Evolutionary conservation across 2,329 filamentous ascomycete species (phyloP), one percentile per base, ranked within the genome.

Genomic region (Tolypocladium ophioglossoides): DNA sequence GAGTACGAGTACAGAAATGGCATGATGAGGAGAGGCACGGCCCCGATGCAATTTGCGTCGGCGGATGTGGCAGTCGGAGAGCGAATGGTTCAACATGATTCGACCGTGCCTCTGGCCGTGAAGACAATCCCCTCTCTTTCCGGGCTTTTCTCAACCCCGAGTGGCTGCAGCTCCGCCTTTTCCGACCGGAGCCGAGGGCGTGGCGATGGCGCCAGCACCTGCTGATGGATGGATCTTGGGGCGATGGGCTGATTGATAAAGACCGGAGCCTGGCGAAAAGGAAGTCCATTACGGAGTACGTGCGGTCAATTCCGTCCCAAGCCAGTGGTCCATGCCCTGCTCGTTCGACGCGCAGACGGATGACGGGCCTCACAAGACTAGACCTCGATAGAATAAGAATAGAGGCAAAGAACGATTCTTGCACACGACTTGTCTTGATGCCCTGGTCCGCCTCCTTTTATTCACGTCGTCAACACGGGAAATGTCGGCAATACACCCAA

Each of bases 1-100:
- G n/a, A n/a, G n/a, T n/a, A n/a, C n/a, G n/a, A n/a, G n/a, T 22
- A 34, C 51, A 47, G 32, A n/a, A 53, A 39, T 55, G 54, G 54
- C 47, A 53, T 52, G 54, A 53, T 34, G 24, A 16, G 24, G 14
- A 46, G 41, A 46, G 22, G 40, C 40, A n/a, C 12, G 40, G 22
- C 22, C 11, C 24, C 41, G 41, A 30, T 30, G 41, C 41, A 46
- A n/a, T 46, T n/a, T 20, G 40, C 40, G 24, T 20, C 22, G 24
- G 41, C 24, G 52, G 38, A 37, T 49, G 20, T 24, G 39, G 39
- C 39, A 14, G 14, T 24, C 41, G 27, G 24, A 9, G 41, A n/a
- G 6, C 27, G 27, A 30, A 30, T n/a, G 24, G 16, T 14, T 16
- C 41, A n/a, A 30, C 41, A 30, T 46, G 41, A 46, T 46, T 46